phyloP scores from a whole-genome alignment of 495 filamentous ascomycete genomes.

The Tuber microsphaerosporum region DNA sequence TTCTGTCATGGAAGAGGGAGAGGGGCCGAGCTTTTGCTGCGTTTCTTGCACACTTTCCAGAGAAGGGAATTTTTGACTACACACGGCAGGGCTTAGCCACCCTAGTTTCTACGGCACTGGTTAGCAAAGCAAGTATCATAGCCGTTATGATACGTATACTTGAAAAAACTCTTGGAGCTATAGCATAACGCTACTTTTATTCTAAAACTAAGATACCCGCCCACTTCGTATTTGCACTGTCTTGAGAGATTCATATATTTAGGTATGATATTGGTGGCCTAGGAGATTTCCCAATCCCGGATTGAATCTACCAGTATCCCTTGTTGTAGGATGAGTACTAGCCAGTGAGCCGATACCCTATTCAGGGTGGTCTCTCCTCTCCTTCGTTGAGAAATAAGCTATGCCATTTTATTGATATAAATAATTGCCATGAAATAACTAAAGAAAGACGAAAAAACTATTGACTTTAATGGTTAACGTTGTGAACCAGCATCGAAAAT shows the following conservation, averaged over 20 bases:
- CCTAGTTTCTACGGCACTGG: not conserved
- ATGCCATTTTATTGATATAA: not conserved
- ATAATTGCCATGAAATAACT: not conserved
- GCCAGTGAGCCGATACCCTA: no score
- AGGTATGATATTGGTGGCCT: not conserved
- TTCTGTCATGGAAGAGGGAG: no score
- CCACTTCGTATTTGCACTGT: not conserved
- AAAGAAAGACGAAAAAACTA: not conserved
- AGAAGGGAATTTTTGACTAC: slow-evolving; percentile 1
- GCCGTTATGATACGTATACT: not conserved
- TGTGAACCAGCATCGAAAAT: not conserved
- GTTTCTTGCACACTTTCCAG: not conserved
- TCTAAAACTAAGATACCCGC: not conserved
- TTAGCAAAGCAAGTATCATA: not conserved
- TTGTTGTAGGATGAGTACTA: not conserved
- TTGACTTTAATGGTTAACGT: not conserved
- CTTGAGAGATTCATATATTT: not conserved
- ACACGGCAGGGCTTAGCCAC: not conserved
- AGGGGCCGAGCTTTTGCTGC: no score
- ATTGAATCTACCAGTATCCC: not conserved
- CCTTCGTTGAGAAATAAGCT: not conserved
- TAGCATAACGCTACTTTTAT: not conserved
- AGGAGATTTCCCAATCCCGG: not conserved
- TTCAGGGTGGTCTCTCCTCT: not conserved
- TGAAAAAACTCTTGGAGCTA: not conserved